Percentiles rank a stretch among this genome's conserved stretches.
Evolutionary conservation across 2,329 filamentous ascomycete species (phyloP).

Genomic region (Ophiostoma australiae): DNA sequence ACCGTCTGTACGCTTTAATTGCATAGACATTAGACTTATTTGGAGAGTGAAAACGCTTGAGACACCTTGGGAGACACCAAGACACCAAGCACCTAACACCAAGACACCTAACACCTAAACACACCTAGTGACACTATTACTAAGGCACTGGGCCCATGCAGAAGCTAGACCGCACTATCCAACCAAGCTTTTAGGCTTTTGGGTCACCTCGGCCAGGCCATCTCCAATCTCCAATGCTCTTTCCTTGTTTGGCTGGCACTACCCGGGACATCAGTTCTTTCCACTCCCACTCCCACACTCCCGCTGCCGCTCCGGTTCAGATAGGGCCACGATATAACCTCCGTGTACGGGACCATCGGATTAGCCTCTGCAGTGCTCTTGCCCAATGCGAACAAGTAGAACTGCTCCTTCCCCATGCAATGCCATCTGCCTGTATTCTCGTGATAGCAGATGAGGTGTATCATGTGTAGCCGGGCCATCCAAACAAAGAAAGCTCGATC

Average conservation of each 20-base stretch:
- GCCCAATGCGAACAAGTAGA: neutral
- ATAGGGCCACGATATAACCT: constrained; percentile 1
- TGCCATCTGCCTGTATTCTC: neutral
- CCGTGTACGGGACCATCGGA: neutral
- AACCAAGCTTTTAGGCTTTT: constrained; percentile 10
- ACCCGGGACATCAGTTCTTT: neutral
- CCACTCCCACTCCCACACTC: neutral
- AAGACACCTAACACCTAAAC: no score
- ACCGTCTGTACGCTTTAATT: no score
- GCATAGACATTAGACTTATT: no score
- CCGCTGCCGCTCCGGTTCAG: constrained; percentile 6
- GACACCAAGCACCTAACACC: no score
- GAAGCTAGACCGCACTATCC: neutral
- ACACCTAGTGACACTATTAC: neutral
- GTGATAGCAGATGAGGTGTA: neutral
- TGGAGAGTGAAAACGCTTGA: no score
- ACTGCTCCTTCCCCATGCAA: neutral
- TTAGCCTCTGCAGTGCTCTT: constrained; percentile 5
- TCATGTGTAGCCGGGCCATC: neutral
- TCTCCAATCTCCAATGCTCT: neutral
- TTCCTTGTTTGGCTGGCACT: constrained; percentile 13
- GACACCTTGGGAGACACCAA: no score
- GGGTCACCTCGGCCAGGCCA: neutral
- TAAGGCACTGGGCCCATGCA: neutral
- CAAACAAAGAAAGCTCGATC: neutral